A percentile compares a stretch with the other conserved stretches of the same genome.
Conservation (phyloP, 140 eudicot species). For the Erigeron philadelphicus region DNA sequence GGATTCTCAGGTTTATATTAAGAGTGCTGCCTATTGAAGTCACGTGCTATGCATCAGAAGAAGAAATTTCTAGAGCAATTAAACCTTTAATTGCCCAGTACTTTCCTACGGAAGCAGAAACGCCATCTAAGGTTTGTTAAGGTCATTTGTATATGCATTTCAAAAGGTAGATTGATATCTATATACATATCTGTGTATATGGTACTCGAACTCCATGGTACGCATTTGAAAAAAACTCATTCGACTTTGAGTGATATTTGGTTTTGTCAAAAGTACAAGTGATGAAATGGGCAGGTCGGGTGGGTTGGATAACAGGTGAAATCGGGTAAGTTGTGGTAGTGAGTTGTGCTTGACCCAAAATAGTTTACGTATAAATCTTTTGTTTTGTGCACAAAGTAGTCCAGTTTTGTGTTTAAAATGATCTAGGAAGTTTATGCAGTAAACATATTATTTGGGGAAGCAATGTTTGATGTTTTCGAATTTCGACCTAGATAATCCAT, state of each 20-base stretch:
- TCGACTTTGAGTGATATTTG: not conserved
- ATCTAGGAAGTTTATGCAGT: not conserved
- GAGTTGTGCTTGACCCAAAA: not conserved
- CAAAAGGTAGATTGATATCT: not conserved
- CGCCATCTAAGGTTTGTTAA: constrained; percentile 57
- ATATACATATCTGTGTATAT: not conserved
- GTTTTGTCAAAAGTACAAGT: not conserved
- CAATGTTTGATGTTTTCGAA: not conserved
- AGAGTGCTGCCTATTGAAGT: constrained; percentile 82
- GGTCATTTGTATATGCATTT: constrained; percentile 1
- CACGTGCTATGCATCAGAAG: constrained; percentile 87
- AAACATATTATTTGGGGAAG: not conserved
- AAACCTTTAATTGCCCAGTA: constrained; percentile 62
- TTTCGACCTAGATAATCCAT: too few relatives aligned
- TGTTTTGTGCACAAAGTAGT: not conserved
- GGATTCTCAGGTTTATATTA: constrained; percentile 57
- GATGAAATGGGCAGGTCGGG: not conserved
- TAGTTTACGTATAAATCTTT: not conserved
- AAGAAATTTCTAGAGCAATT: constrained; percentile 73
- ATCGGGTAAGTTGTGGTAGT: not conserved
- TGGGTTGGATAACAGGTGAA: not conserved
- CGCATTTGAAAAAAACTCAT: not conserved
- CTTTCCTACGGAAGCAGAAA: constrained; percentile 66
- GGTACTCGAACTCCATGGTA: not conserved
- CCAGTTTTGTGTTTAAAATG: not conserved